Evolutionary conservation across 1,284 basidiomycete genomes (phyloP), one percentile per base, ranked within the genome.

Genomic region (Naganishia sp.): DNA sequence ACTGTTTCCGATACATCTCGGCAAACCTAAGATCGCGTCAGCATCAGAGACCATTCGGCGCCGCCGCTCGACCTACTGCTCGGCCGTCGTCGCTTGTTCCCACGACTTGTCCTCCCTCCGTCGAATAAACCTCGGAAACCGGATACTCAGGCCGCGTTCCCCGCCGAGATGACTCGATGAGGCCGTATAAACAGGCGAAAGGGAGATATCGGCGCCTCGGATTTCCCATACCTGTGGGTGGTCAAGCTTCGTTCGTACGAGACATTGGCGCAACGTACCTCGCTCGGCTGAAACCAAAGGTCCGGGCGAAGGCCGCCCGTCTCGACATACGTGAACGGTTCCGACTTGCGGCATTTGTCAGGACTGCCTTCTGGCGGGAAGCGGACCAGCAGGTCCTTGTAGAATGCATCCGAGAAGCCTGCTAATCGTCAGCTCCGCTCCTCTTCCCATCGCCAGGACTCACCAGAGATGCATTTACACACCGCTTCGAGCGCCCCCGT

Each of bases 361-460:
- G 87, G 85, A 32, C 72, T 49, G 21, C 70, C 75, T 66, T 83
- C 83, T 62, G 86, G 84, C 32, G 84, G 80, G 77, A 91, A 94
- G 41, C 85, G 84, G 63, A 85, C 85, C 45, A 81, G 82, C 71
- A 92, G 80, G 66, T 75, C 89, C 82, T 88, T 91, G 81, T 94
- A 94, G 75, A 93, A 93, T 13, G 81, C 82, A 77, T 96, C 92
- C 21, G 90, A 88, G 79, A 96, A 96, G 10, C 93, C 94, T 85
- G 79, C 76, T 2, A 6, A n/a, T 4, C 23, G 23, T 45, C 41
- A 55, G 31, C 39, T 18, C 31, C 45, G 28, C 23, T 18, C 21
- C 46, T 3, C 72, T 86, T 88, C 87, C 89, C 89, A 35, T 46
- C 28, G 32, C 11, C 23, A n/a, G 45, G 15, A 65, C 69, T 67